Base-by-base conservation (phyloP, 2,329 filamentous ascomycete genomes). In the Cladosporium sp. region DNA sequence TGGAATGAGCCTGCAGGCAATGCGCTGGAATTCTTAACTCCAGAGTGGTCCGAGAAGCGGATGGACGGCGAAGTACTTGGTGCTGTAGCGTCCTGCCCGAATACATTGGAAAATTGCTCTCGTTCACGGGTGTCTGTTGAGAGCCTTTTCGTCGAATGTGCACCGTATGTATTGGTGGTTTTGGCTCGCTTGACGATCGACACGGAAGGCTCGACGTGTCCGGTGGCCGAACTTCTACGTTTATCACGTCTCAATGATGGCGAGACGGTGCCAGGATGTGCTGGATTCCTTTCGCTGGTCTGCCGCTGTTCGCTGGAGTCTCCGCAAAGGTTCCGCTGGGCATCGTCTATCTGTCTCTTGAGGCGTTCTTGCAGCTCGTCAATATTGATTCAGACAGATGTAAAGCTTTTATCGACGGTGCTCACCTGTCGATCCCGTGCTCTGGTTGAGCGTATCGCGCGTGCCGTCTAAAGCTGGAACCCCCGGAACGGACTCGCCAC, bases 1-100 rank as follows among this genome's bases (percentile, higher is more conserved):
- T 71, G 70, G 38, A 80, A 70, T 14, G 76, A 77, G 4, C 73
- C 77, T 14, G 21, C 44, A 44, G 77, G 73, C 10, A 78, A 67
- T 5, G 68, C 67, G 70, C 72, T 75, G 1, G 68, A 64, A 18
- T 62, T 67, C 11, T 52, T 49, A n/a, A 58, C 57, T 44, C 55
- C 67, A 47, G 70, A 71, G 57, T 71, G 68, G 32, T 73, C 69
- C 15, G 68, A 66, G 57, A 70, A 73, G 6, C 49, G 49, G n/a
- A 64, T 67, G 28, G 68, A 68, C 15, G 68, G 65, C 6, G 70
- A 70, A 41, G 61, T 66, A 10, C 59, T 62, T 28, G 66, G 52
- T 38, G 65, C 64, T 44, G 30, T 26, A 28, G 65, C 63, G 30
- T 69, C 66, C 34, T 72, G 64, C 12, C 63, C 61, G 21, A 71